phyloP scores from a whole-genome alignment of 148 eudicot genomes.

The Polygonum maritimum region DNA sequence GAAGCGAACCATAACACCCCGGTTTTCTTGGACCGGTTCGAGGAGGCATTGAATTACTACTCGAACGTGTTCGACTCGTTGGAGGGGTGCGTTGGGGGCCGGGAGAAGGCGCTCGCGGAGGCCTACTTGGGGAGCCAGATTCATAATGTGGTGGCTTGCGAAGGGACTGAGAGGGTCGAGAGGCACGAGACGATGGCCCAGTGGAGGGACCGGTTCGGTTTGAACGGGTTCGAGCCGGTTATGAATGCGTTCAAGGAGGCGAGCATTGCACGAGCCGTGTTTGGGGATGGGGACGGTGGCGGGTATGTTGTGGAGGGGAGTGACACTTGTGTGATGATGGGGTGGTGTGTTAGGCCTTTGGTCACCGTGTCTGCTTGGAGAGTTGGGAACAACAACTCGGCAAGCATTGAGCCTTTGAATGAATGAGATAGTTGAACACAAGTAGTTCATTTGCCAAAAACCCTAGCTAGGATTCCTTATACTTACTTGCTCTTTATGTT shows the following conservation, averaged over 20 bases:
- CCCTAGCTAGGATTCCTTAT: too few relatives aligned
- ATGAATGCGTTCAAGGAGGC: slow-evolving; percentile 66
- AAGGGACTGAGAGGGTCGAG: slow-evolving; percentile 71
- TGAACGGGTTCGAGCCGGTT: slow-evolving; percentile 55
- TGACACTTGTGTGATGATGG: slow-evolving; percentile 66
- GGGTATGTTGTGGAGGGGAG: slow-evolving; percentile 64
- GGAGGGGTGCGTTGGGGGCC: slow-evolving; percentile 37
- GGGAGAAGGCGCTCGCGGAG: slow-evolving; percentile 58
- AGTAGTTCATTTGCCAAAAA: too few relatives aligned
- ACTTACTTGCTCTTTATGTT: too few relatives aligned
- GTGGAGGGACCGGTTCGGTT: slow-evolving; percentile 49
- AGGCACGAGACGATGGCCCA: slow-evolving; percentile 67
- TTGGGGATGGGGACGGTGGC: slow-evolving; percentile 61
- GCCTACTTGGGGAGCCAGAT: slow-evolving; percentile 69
- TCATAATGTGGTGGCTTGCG: slow-evolving; percentile 83
- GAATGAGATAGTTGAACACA: too few relatives aligned
- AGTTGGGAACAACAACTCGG: background rate
- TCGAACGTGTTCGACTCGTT: slow-evolving; percentile 85
- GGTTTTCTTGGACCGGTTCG: slow-evolving; percentile 58
- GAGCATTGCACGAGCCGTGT: slow-evolving; percentile 48
- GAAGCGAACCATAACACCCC: slow-evolving; percentile 64
- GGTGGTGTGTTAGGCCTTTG: slow-evolving; percentile 74
- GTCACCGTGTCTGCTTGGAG: slow-evolving; percentile 95
- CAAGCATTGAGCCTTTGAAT: too few relatives aligned
- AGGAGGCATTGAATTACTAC: slow-evolving; percentile 65